Evolutionary conservation across 306 rosid species (phyloP).

Genomic region (Cucurbita moschata): DNA sequence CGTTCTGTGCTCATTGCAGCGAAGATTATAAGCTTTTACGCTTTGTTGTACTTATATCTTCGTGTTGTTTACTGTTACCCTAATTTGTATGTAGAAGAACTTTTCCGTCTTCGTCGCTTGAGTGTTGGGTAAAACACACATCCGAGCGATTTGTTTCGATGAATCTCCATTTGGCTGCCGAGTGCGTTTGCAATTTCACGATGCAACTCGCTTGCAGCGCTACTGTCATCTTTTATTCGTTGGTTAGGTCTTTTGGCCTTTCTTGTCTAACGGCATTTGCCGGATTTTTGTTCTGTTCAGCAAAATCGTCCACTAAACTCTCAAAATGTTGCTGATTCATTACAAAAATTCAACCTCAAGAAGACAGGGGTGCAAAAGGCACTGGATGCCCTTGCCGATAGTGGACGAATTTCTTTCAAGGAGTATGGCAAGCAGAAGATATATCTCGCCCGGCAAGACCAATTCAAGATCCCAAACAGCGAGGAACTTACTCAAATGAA

Average conservation of each 20-base stretch:
- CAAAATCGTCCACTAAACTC: slow-evolving; percentile 82
- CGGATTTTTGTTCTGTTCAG: slow-evolving; percentile 20
- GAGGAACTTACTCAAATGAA: slow-evolving; percentile 84
- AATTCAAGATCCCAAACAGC: slow-evolving; percentile 47
- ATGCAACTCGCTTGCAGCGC: background rate
- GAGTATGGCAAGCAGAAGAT: slow-evolving; percentile 97
- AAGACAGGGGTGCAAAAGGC: slow-evolving; percentile 67
- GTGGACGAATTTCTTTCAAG: slow-evolving; percentile 61
- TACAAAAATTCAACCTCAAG: slow-evolving; percentile 85
- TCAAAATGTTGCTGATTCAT: slow-evolving; percentile 70
- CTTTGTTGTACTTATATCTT: background rate
- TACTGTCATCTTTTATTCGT: background rate
- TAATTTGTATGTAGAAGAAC: background rate
- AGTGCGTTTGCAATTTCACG: background rate
- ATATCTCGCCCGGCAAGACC: slow-evolving; percentile 79
- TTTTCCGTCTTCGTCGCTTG: background rate
- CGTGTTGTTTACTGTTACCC: background rate
- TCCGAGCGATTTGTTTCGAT: background rate
- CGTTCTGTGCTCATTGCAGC: background rate
- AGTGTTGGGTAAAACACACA: background rate
- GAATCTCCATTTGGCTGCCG: background rate
- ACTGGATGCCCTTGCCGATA: slow-evolving; percentile 64
- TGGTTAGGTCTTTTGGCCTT: background rate
- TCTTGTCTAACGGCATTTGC: background rate
- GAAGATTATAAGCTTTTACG: background rate